phyloP scores from a whole-genome alignment of 2,329 filamentous ascomycete genomes.

The Fusarium stilboides region DNA sequence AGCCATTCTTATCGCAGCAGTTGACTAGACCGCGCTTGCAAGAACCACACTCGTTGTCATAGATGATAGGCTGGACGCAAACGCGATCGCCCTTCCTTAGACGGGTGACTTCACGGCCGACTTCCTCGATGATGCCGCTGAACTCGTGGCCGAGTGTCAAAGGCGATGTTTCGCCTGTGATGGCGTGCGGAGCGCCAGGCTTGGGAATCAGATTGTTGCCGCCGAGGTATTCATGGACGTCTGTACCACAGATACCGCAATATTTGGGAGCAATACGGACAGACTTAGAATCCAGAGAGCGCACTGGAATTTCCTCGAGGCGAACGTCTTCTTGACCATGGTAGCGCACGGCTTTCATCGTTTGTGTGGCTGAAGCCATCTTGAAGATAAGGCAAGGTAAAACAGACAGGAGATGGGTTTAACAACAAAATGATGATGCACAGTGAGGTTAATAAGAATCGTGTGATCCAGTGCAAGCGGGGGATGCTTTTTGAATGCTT shows the following conservation, averaged over 20 bases:
- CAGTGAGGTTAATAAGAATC: not conserved
- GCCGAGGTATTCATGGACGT: slow-evolving; percentile 28
- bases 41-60: slow-evolving; percentile 21
- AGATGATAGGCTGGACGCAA: slow-evolving; percentile 26
- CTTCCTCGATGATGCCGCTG: slow-evolving; percentile 23
- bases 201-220: slow-evolving; percentile 33
- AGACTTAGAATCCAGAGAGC: not conserved
- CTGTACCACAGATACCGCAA: slow-evolving; percentile 28
- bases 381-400: too few relatives aligned
- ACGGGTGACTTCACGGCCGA: slow-evolving; percentile 18
- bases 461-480: not conserved
- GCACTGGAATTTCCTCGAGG: slow-evolving; percentile 9
- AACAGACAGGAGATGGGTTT: not conserved
- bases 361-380: slow-evolving; percentile 13
- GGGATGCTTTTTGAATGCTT: not conserved
- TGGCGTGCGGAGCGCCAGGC: slow-evolving; percentile 25
- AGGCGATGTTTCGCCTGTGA: slow-evolving; percentile 25
- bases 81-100: slow-evolving; percentile 20
- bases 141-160: slow-evolving; percentile 27
- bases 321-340: slow-evolving; percentile 21
- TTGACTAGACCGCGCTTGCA: slow-evolving; percentile 19
- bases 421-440: too few relatives aligned
- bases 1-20: slow-evolving; percentile 17
- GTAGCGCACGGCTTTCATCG: slow-evolving; percentile 21
- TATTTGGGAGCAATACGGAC: slow-evolving; percentile 16